Percentiles rank a stretch among this genome's conserved stretches.
Conservation (phyloP, 768 basidiomycete genomes). For the Lactifluus subvellereus region DNA sequence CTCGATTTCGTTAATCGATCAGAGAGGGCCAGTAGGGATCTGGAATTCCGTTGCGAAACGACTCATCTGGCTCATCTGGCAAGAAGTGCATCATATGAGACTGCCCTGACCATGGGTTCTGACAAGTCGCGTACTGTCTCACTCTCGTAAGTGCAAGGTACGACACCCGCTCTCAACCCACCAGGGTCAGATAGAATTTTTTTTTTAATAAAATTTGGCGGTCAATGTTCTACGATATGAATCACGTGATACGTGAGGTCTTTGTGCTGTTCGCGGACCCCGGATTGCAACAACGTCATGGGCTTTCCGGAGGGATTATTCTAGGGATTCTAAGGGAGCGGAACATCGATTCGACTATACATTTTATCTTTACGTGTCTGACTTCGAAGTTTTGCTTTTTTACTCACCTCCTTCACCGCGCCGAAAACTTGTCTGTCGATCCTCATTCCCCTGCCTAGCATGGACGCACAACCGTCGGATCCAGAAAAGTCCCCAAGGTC, state of each 20-base stretch:
- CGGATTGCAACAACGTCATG: background rate
- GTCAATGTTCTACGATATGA: background rate
- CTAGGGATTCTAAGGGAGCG: too few species aligned
- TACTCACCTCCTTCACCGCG: background rate
- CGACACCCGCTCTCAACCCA: background rate
- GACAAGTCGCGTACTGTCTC: background rate
- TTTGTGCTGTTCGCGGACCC: conserved; percentile 1
- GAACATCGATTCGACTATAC: background rate
- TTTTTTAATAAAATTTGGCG: background rate
- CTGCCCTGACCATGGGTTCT: background rate
- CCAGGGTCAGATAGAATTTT: background rate
- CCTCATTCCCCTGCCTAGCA: background rate
- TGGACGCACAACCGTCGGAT: conserved; percentile 13
- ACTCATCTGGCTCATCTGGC: too few species aligned
- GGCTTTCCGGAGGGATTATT: too few species aligned
- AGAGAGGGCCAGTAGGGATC: background rate
- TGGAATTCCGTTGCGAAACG: background rate
- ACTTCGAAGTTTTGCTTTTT: background rate
- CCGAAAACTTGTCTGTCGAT: background rate
- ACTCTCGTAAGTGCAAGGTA: background rate
- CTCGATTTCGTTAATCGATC: background rate
- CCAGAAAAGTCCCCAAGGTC: conserved; percentile 10
- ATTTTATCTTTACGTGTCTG: background rate
- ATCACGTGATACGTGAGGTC: background rate
- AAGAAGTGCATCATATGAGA: too few species aligned